A percentile compares a stretch with the other conserved stretches of the same genome.
phyloP scores from a whole-genome alignment of 129 eudicot species.

The Helianthus tuberosus region DNA sequence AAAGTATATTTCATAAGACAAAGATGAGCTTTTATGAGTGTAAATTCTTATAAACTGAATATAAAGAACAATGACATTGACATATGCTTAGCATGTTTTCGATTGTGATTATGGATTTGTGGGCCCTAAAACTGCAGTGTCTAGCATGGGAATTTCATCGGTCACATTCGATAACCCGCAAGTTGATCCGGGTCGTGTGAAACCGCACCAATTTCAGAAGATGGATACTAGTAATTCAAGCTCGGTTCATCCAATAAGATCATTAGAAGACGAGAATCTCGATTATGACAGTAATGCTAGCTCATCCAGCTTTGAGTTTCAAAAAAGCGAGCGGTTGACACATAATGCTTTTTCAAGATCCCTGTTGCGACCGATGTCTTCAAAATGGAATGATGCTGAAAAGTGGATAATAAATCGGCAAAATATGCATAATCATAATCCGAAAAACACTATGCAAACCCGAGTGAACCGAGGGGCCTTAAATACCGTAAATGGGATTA shows the following conservation, averaged over 20 bases:
- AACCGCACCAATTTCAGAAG: conserved; percentile 50
- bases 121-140: conserved; percentile 51
- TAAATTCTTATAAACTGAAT: conserved; percentile 2
- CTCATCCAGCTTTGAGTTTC: conserved; percentile 92
- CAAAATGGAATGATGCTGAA: conserved; percentile 98
- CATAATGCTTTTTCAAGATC: conserved; percentile 61
- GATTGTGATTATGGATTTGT: conserved; percentile 27
- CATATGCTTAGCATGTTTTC: conserved; percentile 8
- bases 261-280: conserved; percentile 80
- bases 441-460: conserved; percentile 40
- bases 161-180: conserved; percentile 33
- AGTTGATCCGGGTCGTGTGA: conserved; percentile 42
- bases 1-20: conserved; percentile 21
- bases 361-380: conserved; percentile 71
- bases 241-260: conserved; percentile 72
- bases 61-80: conserved; percentile 13
- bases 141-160: conserved; percentile 42
- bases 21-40: conserved; percentile 24
- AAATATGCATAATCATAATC: conserved; percentile 49
- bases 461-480: conserved; percentile 38
- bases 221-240: conserved; percentile 61
- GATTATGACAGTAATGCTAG: conserved; percentile 92
- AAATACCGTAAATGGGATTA: conserved; percentile 35
- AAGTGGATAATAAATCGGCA: conserved; percentile 88
- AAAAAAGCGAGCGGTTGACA: conserved; percentile 54